These are phyloP conservation scores for Ehretia macrophylla DNA, from an alignment of 257 asterid species.

Conservation along the genomic window DNA sequence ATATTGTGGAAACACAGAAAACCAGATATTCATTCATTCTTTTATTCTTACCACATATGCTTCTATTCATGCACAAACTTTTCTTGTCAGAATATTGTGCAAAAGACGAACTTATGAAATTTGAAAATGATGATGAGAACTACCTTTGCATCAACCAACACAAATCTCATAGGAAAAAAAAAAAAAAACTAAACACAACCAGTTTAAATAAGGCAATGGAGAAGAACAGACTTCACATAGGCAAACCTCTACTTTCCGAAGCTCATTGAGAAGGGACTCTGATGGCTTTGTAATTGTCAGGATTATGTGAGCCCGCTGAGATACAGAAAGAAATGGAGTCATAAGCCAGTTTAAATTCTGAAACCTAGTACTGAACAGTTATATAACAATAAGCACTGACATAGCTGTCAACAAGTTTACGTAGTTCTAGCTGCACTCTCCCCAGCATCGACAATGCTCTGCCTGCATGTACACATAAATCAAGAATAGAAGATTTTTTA, in stretches of 20 bases:
- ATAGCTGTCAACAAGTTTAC: conserved; percentile 73
- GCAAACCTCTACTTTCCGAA: conserved; percentile 94
- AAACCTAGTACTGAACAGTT: neutral
- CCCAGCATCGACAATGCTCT: conserved; percentile 73
- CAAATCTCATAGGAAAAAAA: no score
- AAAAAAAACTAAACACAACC: no score
- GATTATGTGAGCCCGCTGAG: conserved; percentile 79
- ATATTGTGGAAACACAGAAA: no score
- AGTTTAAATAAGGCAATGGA: conserved; percentile 4
- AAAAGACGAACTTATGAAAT: no score
- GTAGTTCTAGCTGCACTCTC: conserved; percentile 80
- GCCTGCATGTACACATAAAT: conserved; percentile 41
- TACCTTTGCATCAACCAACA: no score
- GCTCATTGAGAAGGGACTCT: conserved; percentile 92
- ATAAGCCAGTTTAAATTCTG: conserved; percentile 14
- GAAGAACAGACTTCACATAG: conserved; percentile 5
- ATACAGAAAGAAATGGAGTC: conserved; percentile 28
- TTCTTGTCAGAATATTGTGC: no score
- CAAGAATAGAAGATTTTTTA: conserved; percentile 2
- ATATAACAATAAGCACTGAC: conserved; percentile 37
- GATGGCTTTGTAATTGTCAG: conserved; percentile 90
- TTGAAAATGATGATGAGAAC: no score
- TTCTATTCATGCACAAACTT: no score
- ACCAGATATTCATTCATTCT: no score
- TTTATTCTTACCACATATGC: no score